These are phyloP conservation scores for Phytophthora pisi DNA, from an alignment of 352 stramenopile species.

Conservation along the genomic window DNA sequence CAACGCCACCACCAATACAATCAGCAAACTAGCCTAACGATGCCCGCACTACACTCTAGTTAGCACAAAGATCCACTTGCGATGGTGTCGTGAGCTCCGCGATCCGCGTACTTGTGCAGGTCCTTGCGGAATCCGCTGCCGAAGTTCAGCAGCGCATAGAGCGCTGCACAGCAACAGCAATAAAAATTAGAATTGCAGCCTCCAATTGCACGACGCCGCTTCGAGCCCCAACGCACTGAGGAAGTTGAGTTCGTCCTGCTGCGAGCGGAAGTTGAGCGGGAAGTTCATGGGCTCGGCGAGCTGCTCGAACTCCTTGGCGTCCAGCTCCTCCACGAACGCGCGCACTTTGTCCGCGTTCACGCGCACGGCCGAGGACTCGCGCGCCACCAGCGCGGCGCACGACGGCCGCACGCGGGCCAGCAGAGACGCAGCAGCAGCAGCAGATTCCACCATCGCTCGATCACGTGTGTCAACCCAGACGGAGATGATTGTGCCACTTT, in stretches of 20 bases:
- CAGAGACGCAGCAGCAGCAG: conserved; percentile 12
- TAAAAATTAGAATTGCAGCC: background rate
- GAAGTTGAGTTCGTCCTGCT: conserved; percentile 82
- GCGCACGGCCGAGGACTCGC: conserved; percentile 50
- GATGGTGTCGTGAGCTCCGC: conserved; percentile 79
- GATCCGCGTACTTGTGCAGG: conserved; percentile 72
- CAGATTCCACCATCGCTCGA: background rate
- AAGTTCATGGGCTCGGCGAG: conserved; percentile 60
- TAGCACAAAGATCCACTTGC: conserved; percentile 30
- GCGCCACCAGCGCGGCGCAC: conserved; percentile 54
- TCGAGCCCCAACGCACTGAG: conserved; percentile 47
- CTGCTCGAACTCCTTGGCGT: conserved; percentile 55
- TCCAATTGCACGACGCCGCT: background rate
- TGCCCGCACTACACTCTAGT: background rate
- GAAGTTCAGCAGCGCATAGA: conserved; percentile 82
- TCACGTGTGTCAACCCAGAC: background rate
- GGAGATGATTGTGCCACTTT: conserved; percentile 11
- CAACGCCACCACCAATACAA: background rate
- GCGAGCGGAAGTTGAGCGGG: conserved; percentile 76
- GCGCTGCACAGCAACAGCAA: conserved; percentile 27
- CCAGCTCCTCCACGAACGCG: conserved; percentile 56
- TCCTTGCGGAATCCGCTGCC: conserved; percentile 82
- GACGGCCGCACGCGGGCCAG: conserved; percentile 57
- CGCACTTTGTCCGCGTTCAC: conserved; percentile 56
- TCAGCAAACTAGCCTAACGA: background rate